These are phyloP conservation scores for Phaeosphaeriaceae sp. DNA, from an alignment of 2,329 filamentous ascomycete genomes.

Conservation along the genomic window DNA sequence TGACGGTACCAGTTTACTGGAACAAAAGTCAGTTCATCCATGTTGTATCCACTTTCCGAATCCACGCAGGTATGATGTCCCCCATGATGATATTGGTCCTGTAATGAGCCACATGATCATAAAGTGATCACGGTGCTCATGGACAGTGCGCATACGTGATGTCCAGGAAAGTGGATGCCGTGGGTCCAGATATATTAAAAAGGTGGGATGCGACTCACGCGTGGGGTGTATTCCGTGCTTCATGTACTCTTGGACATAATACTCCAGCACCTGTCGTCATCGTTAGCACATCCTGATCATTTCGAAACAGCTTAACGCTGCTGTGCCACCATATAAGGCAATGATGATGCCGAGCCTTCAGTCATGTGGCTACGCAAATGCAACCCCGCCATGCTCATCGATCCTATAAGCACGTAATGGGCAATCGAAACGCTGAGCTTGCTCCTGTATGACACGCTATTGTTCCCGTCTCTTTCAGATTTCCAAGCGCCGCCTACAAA, in stretches of 20 bases:
- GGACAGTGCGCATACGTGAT: neutral
- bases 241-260: slow-evolving; percentile 76
- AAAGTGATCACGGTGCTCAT: neutral
- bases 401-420: neutral
- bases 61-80: neutral
- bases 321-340: slow-evolving; percentile 6
- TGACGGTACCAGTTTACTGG: slow-evolving; percentile 87
- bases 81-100: neutral
- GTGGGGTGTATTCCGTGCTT: slow-evolving; percentile 78
- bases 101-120: neutral
- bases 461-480: neutral
- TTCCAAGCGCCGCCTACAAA: neutral
- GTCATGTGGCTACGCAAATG: neutral
- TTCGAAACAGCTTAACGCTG: slow-evolving; percentile 8
- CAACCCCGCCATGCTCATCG: neutral
- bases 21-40: slow-evolving; percentile 13
- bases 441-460: neutral
- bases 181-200: neutral
- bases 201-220: slow-evolving; percentile 49
- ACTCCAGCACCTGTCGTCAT: slow-evolving; percentile 67
- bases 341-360: slow-evolving; percentile 10
- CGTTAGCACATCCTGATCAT: slow-evolving; percentile 28
- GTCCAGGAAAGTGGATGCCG: neutral
- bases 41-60: neutral
- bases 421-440: neutral